Conservation (phyloP, 169 alveolate species). For the Eimeria maxima region DNA sequence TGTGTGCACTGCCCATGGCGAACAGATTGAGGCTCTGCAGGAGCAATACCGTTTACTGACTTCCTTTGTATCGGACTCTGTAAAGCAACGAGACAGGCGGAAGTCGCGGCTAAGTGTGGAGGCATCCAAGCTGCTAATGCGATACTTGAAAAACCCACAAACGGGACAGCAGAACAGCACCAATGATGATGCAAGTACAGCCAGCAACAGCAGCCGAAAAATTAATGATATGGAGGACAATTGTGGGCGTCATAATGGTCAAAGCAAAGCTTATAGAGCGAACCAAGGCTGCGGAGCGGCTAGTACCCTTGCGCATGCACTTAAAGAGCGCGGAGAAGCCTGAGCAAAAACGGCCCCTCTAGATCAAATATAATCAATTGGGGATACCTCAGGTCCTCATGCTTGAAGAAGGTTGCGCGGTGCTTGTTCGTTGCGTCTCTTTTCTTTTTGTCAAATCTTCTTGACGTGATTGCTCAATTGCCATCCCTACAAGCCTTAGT, state of each 20-base stretch:
- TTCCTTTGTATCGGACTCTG: constrained; percentile 44
- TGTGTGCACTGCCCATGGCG: background rate
- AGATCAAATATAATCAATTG: background rate
- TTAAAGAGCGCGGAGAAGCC: background rate
- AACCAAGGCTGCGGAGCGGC: background rate
- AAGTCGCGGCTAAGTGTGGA: background rate
- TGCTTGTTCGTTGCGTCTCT: background rate
- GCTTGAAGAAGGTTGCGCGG: background rate
- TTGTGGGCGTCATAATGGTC: background rate
- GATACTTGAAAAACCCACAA: background rate
- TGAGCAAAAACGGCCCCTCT: background rate
- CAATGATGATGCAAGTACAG: background rate
- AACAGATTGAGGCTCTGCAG: background rate
- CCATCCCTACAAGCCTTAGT: background rate
- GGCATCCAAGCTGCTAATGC: constrained; percentile 54
- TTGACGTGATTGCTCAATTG: background rate
- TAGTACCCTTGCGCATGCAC: background rate
- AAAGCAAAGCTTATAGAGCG: background rate
- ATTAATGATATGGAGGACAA: background rate
- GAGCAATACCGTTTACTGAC: background rate
- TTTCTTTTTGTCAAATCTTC: background rate
- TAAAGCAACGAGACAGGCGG: background rate
- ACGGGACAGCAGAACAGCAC: background rate
- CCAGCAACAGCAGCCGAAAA: background rate
- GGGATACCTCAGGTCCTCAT: background rate